phyloP scores from a whole-genome alignment of 768 basidiomycete genomes.

The Tylopilus balloui region DNA sequence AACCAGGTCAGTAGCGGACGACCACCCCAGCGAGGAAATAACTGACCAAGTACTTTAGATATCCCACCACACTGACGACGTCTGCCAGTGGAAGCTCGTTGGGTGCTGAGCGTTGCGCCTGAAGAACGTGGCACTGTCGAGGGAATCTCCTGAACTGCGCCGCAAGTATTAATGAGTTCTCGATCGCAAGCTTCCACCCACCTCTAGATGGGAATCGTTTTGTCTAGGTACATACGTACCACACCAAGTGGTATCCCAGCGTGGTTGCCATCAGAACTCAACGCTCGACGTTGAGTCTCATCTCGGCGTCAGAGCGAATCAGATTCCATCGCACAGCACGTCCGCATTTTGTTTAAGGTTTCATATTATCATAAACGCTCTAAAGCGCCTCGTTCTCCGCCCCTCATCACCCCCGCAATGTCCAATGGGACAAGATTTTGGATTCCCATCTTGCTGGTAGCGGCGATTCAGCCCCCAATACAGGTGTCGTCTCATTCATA shows the following conservation, averaged over 20 bases:
- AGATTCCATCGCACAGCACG: constrained; percentile 7
- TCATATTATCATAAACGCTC: constrained; percentile 18
- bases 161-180: constrained; percentile 9
- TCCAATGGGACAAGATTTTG: constrained; percentile 4
- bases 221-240: neutral
- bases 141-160: constrained; percentile 8
- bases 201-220: constrained; percentile 4
- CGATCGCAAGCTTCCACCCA: constrained; percentile 20
- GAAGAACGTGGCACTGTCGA: constrained; percentile 5
- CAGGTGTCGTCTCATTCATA: constrained; percentile 18
- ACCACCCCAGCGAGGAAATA: too few species aligned
- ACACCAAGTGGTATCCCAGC: constrained; percentile 6
- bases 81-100: constrained; percentile 7
- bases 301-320: constrained; percentile 26
- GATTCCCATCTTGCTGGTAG: constrained; percentile 14
- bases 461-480: constrained; percentile 3
- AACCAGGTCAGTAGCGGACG: neutral
- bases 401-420: constrained; percentile 22
- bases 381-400: constrained; percentile 15
- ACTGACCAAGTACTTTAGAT: constrained; percentile 1
- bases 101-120: neutral
- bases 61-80: neutral
- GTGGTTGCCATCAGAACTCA: constrained; percentile 7
- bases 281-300: constrained; percentile 12
- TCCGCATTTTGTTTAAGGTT: constrained; percentile 15